These are phyloP conservation scores for Paecilomyces sp. DNA, from an alignment of 2,329 filamentous ascomycete species.

Conservation along the genomic window DNA sequence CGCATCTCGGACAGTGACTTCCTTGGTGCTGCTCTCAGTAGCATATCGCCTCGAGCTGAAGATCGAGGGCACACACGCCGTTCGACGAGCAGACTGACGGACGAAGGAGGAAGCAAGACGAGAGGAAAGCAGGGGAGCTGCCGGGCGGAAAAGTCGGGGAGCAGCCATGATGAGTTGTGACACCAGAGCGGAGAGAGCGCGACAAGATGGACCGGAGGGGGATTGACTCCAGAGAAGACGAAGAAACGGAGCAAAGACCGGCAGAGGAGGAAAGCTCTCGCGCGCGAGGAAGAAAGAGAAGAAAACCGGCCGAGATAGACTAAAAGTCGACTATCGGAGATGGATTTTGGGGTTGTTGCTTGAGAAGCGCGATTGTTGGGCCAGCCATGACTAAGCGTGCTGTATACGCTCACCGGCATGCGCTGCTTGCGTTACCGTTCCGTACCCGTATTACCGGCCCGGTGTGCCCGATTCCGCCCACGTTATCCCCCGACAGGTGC, in stretches of 20 bases:
- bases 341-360: conserved; percentile 1
- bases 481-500: not conserved
- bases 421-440: conserved; percentile 18
- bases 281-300: not conserved
- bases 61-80: conserved; percentile 41
- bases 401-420: conserved; percentile 25
- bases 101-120: conserved; percentile 43
- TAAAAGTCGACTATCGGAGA: not conserved
- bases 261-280: not conserved
- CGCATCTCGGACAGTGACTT: conserved; percentile 94
- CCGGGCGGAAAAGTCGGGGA: conserved; percentile 57
- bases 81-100: conserved; percentile 48
- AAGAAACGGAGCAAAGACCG: not conserved
- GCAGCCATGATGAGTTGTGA: conserved; percentile 46
- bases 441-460: not conserved
- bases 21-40: conserved; percentile 61
- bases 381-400: conserved; percentile 21
- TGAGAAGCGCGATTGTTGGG: conserved; percentile 23
- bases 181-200: conserved; percentile 45
- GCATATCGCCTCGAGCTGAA: conserved; percentile 50
- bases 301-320: conserved; percentile 1
- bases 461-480: not conserved
- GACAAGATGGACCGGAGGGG: conserved; percentile 52
- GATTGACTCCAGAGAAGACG: conserved; percentile 34
- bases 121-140: conserved; percentile 55